Evolutionary conservation across 441 rosid species (phyloP).

Genomic region (Geranium incanum): DNA sequence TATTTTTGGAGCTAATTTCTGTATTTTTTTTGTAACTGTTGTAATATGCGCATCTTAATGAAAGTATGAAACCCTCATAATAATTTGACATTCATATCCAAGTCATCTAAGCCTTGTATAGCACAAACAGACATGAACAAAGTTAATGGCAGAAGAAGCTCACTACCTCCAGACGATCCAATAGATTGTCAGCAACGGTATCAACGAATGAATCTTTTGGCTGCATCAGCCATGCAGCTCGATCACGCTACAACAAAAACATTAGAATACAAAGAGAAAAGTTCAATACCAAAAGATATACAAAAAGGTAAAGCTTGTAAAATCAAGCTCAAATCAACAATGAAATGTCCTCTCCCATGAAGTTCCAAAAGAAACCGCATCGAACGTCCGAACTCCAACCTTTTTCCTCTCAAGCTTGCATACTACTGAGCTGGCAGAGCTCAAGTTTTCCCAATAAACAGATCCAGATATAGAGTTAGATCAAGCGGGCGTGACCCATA

Average conservation of each 20-base stretch:
- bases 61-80: not conserved
- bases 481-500: not conserved
- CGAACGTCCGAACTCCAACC: not conserved
- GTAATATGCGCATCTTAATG: not conserved
- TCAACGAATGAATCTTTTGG: constrained; percentile 60
- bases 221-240: constrained; percentile 87
- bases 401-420: not conserved
- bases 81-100: not conserved
- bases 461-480: not conserved
- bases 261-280: constrained; percentile 9
- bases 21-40: not conserved
- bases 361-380: not conserved
- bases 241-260: constrained; percentile 61
- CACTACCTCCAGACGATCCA: constrained; percentile 87
- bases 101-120: not conserved
- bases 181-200: constrained; percentile 81
- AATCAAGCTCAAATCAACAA: not conserved
- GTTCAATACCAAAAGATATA: not conserved
- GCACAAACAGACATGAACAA: not conserved
- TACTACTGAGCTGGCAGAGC: not conserved
- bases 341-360: not conserved
- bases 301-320: not conserved
- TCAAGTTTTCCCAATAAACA: not conserved
- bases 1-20: not conserved
- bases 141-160: not conserved